Evolutionary conservation across 176 grass and related monocot genomes (phyloP).

Genomic region (Bonia amplexicaulis): DNA sequence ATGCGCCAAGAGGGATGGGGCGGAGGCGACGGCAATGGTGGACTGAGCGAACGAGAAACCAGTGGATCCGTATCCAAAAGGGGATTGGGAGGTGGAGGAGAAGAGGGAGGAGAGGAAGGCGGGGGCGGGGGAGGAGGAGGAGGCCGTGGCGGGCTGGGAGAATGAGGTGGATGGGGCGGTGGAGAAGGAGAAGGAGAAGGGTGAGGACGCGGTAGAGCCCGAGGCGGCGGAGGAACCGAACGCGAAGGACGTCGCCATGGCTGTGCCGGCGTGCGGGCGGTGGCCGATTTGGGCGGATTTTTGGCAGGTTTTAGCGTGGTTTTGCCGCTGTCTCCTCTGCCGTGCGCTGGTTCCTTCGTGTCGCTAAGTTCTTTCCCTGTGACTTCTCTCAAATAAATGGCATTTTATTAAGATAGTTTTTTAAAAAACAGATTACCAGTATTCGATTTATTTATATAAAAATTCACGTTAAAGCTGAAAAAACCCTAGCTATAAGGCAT

Average conservation of each 20-base stretch:
- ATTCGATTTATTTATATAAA: too few relatives aligned
- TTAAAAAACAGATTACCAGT: too few relatives aligned
- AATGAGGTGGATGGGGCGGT: constrained; percentile 21
- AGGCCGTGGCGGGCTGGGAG: constrained; percentile 34
- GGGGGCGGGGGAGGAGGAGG: constrained; percentile 28
- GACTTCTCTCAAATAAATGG: too few relatives aligned
- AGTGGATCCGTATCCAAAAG: constrained; percentile 41
- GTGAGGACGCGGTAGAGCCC: constrained; percentile 37
- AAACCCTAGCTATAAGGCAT: too few relatives aligned
- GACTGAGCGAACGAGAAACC: constrained; percentile 30
- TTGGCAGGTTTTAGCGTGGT: constrained; percentile 39
- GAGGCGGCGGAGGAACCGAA: constrained; percentile 31
- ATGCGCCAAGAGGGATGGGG: constrained; percentile 18
- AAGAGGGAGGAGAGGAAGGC: too few relatives aligned
- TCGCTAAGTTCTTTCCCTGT: too few relatives aligned
- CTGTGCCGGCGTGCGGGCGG: constrained; percentile 9
- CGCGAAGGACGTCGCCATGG: constrained; percentile 57
- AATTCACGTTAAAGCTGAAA: too few relatives aligned
- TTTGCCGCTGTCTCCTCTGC: constrained; percentile 5
- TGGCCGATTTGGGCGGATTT: constrained; percentile 29
- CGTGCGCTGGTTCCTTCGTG: neutral
- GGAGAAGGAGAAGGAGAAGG: constrained; percentile 44
- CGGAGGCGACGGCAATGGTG: constrained; percentile 5
- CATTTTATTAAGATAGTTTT: too few relatives aligned
- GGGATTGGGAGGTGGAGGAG: neutral